phyloP scores from a whole-genome alignment of 306 rosid species.

The Abrus precatorius region DNA sequence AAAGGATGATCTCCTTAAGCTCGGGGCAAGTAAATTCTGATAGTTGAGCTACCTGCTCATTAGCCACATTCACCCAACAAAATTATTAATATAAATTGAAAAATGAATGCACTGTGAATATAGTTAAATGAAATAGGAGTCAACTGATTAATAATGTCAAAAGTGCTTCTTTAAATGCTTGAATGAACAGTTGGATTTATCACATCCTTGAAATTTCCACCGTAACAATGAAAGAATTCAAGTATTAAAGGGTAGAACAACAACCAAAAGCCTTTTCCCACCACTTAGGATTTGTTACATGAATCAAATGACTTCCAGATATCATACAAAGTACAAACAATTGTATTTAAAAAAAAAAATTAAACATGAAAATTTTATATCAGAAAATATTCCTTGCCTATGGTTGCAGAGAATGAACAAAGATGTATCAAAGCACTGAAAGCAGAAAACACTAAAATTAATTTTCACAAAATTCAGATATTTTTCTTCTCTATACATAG shows the following conservation, averaged over 20 bases:
- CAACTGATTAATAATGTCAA: constrained; percentile 25
- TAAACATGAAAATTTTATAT: constrained; percentile 10
- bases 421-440: constrained; percentile 27
- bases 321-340: background rate
- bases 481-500: constrained; percentile 9
- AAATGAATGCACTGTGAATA: constrained; percentile 8
- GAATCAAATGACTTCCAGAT: constrained; percentile 29
- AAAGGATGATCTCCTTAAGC: constrained; percentile 78
- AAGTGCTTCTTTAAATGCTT: constrained; percentile 6
- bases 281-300: background rate
- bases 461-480: constrained; percentile 9
- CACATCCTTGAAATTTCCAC: constrained; percentile 25
- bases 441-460: constrained; percentile 8
- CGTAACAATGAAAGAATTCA: constrained; percentile 24
- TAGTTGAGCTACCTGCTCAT: constrained; percentile 84
- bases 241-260: background rate
- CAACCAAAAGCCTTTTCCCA: background rate
- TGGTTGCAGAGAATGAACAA: constrained; percentile 8
- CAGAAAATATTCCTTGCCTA: background rate
- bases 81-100: constrained; percentile 19
- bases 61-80: constrained; percentile 32
- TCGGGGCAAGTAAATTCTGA: constrained; percentile 90
- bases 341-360: background rate
- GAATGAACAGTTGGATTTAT: constrained; percentile 9
- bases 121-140: constrained; percentile 11